These are phyloP conservation scores for Vaccinium myrtillus DNA, from an alignment of 148 eudicot species.

Conservation along the genomic window DNA sequence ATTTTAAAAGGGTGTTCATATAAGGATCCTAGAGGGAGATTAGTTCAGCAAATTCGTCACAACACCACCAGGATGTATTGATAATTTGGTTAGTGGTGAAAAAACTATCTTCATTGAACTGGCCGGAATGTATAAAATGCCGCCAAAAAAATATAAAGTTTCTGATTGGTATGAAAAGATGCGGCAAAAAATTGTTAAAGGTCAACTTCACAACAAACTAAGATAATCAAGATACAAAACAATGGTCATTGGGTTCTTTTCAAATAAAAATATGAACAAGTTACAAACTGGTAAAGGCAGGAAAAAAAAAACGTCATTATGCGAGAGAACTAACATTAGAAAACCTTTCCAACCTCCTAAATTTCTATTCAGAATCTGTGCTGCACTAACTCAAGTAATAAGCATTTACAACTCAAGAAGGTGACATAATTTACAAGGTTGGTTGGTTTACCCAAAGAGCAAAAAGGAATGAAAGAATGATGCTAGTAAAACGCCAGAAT, in stretches of 20 bases:
- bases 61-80: background rate
- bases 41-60: background rate
- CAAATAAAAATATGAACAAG: background rate
- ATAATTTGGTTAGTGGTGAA: background rate
- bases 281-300: background rate
- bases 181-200: background rate
- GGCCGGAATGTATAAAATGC: background rate
- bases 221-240: background rate
- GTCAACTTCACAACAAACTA: background rate
- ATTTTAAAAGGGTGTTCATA: background rate
- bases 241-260: background rate
- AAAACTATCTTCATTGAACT: background rate
- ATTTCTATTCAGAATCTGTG: slow-evolving; percentile 23
- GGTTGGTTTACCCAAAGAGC: slow-evolving; percentile 22
- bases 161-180: background rate
- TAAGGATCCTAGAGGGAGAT: background rate
- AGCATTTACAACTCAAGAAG: slow-evolving; percentile 36
- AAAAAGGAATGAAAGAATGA: slow-evolving; percentile 25
- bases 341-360: background rate
- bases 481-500: slow-evolving; percentile 13
- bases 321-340: background rate
- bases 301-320: background rate
- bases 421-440: slow-evolving; percentile 39
- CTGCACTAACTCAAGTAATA: slow-evolving; percentile 29
- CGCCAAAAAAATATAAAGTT: background rate